Base-by-base conservation (phyloP, 2,329 filamentous ascomycete genomes). In the Ceratocystis huliohia region DNA sequence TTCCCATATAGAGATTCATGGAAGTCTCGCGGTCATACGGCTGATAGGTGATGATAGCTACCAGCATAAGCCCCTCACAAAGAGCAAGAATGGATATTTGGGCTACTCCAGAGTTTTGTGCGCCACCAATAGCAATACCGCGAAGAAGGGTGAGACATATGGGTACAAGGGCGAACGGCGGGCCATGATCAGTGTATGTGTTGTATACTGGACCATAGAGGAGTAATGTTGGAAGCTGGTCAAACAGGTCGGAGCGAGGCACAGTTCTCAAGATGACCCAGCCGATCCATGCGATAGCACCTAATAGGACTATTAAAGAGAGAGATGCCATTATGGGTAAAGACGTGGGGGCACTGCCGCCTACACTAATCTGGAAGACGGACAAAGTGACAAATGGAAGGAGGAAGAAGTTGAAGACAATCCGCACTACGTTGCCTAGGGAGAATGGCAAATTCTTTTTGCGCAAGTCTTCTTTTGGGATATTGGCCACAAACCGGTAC, bases 201-300 rank as follows among this genome's bases (percentile, higher is more conserved):
- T 99, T 99, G 76, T 99, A 99, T 6, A 99, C 79, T 4, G 94
- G 91, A 0, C 94, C 94, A 71, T 96, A 97, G 0, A 91, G 82
- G 1, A 99, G 80, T 7, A 97, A 86, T 0, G 91, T 96, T 5
- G 91, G 86, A 62, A 99, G 80, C 72, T 97, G 91, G 75, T 99
- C 94, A 74, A 96, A 99, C 8, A 99, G 81, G 70, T 91, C 88
- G 1, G 91, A 88, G 68, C 91, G 87, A 5, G 92, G 92, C 69
- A 88, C 86, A 0, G 90, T 94, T 28, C 81, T 84, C 66, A 88
- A 85, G 71, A 97, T 93, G 63, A 96, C 80, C 72, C 84, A 85
- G 61, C 96, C 83, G 30, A 96, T 83, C 86, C 91, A 96, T 33
- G 79, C 80, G 1, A 88, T 85, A 73, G 92, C 90, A 44, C 82